These are phyloP conservation scores for Vanilla planifolia DNA, from an alignment of 106 monocot genomes.

Conservation along the genomic window DNA sequence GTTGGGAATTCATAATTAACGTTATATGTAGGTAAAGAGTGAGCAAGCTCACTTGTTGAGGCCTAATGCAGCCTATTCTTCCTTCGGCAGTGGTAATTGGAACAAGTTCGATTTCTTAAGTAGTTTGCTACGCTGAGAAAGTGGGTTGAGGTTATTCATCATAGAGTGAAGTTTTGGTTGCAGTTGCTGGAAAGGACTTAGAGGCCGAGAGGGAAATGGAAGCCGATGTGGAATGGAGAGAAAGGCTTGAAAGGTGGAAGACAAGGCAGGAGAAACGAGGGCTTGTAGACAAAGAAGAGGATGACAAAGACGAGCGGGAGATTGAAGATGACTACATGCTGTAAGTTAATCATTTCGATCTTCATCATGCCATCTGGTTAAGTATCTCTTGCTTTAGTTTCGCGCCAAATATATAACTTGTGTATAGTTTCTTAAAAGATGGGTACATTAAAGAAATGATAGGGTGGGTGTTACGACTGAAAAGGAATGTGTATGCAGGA, in stretches of 20 bases:
- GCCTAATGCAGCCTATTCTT: constrained; percentile 24
- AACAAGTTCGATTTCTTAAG: not conserved
- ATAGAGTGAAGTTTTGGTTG: not conserved
- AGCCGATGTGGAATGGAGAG: constrained; percentile 65
- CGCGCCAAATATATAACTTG: too few species aligned
- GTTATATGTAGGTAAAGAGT: constrained; percentile 36
- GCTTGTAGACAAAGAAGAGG: constrained; percentile 19
- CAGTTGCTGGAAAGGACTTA: constrained; percentile 62
- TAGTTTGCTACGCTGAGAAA: too few species aligned
- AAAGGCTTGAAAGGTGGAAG: constrained; percentile 90
- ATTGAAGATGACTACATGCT: constrained; percentile 58
- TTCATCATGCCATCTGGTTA: too few species aligned
- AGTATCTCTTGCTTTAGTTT: too few species aligned
- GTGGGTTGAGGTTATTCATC: not conserved
- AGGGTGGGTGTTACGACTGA: too few species aligned
- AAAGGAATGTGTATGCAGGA: too few species aligned
- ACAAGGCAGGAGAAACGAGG: constrained; percentile 57
- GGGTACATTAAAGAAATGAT: too few species aligned
- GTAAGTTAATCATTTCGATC: constrained; percentile 24
- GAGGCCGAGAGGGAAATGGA: constrained; percentile 61
- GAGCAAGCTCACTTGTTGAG: constrained; percentile 41
- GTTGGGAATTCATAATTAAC: constrained; percentile 24
- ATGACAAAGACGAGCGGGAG: constrained; percentile 39
- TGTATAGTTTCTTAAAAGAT: too few species aligned
- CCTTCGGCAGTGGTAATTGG: constrained; percentile 57